Base-by-base conservation (phyloP, 306 rosid species). In the Prunus campanulata region DNA sequence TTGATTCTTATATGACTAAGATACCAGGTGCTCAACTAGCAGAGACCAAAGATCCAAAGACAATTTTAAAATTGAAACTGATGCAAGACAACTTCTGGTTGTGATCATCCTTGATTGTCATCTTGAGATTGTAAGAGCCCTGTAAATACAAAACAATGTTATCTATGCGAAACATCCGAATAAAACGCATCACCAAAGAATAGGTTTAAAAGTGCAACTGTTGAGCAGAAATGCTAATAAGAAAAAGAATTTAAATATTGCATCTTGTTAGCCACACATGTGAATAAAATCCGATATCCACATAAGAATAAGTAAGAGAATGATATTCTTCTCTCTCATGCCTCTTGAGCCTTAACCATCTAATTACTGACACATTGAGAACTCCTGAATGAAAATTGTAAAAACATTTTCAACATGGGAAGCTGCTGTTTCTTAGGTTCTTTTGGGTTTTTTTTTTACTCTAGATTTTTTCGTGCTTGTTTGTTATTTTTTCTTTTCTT, bases 41-140 rank as follows among this genome's bases (percentile, higher is more conserved):
- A 50, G 89, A 81, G 39, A 79, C 67, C 2, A 24, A 5, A 32
- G 90, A 78, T 59, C 87, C 57, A 27, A 87, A 15, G 71, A 74
- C 83, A 18, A 91, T 87, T 72, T 82, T 91, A 71, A 93, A 92
- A 46, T 83, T 78, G 76, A 93, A 93, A 80, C 46, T 86, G 20
- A 91, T 85, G 86, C 98, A 91, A 60, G 92, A 87, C 80, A 93
- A 78, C 74, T 63, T 80, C 18, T 67, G 66, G 8, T 78, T 57
- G 0, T 78, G 69, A 20, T 68, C 49, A 77, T 81, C 79, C 85
- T 79, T 66, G 71, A 93, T 39, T 27, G 81, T 86, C 92, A 91
- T 88, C 83, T 75, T 88, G 48, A 91, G 85, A 24, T 85, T 6
- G 55, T 93, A 91, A 35, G 84, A 55, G 65, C 97, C 98, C 97